phyloP scores from a whole-genome alignment of 805 yeast species.

The Dipodascus albidus region DNA sequence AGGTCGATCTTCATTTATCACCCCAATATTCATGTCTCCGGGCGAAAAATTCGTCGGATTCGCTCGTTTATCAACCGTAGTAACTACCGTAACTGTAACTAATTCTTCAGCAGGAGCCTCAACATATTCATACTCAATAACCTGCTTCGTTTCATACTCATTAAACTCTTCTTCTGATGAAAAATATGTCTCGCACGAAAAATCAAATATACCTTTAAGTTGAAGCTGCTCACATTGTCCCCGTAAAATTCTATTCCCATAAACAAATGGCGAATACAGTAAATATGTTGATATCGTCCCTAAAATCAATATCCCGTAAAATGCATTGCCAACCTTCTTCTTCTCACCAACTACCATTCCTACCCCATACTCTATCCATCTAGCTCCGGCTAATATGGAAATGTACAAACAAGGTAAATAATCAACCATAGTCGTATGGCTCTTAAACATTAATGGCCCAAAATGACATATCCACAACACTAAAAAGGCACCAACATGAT shows the following conservation, averaged over 20 bases:
- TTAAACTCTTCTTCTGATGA: not conserved
- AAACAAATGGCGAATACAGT: conserved; percentile 47
- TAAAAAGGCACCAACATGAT: conserved; percentile 48
- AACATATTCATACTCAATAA: not conserved
- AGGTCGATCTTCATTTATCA: not conserved
- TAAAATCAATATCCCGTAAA: not conserved
- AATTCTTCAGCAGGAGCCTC: conserved; percentile 2
- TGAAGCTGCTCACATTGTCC: conserved; percentile 31
- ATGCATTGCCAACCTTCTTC: not conserved
- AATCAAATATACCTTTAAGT: conserved; percentile 1
- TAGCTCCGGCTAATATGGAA: conserved; percentile 53
- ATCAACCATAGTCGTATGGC: conserved; percentile 68
- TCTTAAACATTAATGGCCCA: conserved; percentile 64
- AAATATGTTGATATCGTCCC: conserved; percentile 36
- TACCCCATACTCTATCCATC: conserved; percentile 43
- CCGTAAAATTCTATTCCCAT: conserved; percentile 59
- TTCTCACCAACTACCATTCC: conserved; percentile 8
- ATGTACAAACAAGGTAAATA: conserved; percentile 77
- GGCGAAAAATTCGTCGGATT: not conserved
- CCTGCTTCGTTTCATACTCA: conserved; percentile 4
- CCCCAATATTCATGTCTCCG: not conserved
- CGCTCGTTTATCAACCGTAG: not conserved
- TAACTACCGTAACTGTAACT: not conserved
- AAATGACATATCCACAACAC: conserved; percentile 66
- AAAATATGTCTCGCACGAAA: conserved; percentile 6